Base-by-base conservation (phyloP, 495 filamentous ascomycete genomes). In the Zalerion maritima region DNA sequence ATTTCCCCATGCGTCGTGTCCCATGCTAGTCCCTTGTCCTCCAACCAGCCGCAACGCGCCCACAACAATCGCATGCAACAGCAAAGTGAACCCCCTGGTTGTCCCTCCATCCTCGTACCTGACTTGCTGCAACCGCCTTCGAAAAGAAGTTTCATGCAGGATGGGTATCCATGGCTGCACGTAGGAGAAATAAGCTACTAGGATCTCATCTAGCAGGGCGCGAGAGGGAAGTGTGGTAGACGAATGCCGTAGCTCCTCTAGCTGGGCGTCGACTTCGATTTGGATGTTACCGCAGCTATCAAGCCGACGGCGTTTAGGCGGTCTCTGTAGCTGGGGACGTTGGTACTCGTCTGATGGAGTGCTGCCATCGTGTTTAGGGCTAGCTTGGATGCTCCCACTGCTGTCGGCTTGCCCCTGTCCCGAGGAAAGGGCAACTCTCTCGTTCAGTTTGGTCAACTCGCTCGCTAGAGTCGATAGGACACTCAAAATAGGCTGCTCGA, bases 121-220 rank as follows among this genome's bases (percentile, higher is more conserved):
- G n/a, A n/a, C n/a, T n/a, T n/a, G n/a, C n/a, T 38, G 16, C 11
- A 53, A 23, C 16, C 41, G 28, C 19, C 23, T 27, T 2, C 39
- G 42, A 28, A 58, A 52, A 14, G 41, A 34, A 11, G 32, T 42
- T 19, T 50, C 46, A 21, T 58, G 52, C 5, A 58, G 24, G 6
- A 57, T 49, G 7, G 55, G 55, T 14, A 50, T 55, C 53, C 53
- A 57, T n/a, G 46, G 55, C 28, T 59, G 55, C 2, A 53, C 37
- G 0, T 40, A 26, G 2, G 19, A 28, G 31, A 56, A 58, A 32
- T 56, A 51, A 9, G 38, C 28, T 17, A 51, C 42, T 3, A 55
- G 32, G 2, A 44, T 34, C 26, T 41, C 27, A 15, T 45, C 35
- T 6, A 54, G 29, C 2, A 50, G 23, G 10, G 30, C 20, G 5